These are phyloP conservation scores for Mortierella sp. DNA, from an alignment of 371 early-diverging fungal species.

Conservation along the genomic window DNA sequence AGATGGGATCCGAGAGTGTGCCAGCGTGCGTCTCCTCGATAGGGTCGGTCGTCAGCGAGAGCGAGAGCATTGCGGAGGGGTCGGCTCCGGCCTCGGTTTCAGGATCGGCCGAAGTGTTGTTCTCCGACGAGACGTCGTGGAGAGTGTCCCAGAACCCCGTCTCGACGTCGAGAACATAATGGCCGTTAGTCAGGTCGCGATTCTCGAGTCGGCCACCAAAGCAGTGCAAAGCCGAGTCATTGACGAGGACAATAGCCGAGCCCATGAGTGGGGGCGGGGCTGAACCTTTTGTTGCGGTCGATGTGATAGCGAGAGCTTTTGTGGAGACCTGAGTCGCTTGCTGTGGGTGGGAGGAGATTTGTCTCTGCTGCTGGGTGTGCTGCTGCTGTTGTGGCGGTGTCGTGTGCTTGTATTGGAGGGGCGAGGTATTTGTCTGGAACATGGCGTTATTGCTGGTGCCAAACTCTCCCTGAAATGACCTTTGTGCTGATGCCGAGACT, in stretches of 20 bases:
- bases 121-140: conserved; percentile 14
- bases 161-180: conserved; percentile 75
- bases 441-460: background rate
- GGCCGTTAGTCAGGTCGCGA: conserved; percentile 76
- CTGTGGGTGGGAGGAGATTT: conserved; percentile 14
- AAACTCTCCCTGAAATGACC: conserved; percentile 7
- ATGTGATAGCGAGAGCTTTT: conserved; percentile 52
- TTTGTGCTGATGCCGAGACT: conserved; percentile 9
- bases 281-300: conserved; percentile 51
- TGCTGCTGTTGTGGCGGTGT: background rate
- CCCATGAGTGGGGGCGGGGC: conserved; percentile 82
- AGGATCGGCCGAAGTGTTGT: background rate
- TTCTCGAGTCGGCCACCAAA: conserved; percentile 83
- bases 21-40: conserved; percentile 27
- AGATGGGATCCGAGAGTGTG: conserved; percentile 29
- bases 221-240: conserved; percentile 68
- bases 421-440: conserved; percentile 7
- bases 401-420: conserved; percentile 5
- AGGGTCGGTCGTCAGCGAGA: conserved; percentile 53
- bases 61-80: conserved; percentile 39
- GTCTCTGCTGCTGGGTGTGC: background rate
- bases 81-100: conserved; percentile 13
- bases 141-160: conserved; percentile 68
- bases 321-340: conserved; percentile 31
- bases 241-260: conserved; percentile 72